These are phyloP conservation scores for Pythium vanterpoolii DNA, from an alignment of 352 stramenopile species.

Conservation along the genomic window DNA sequence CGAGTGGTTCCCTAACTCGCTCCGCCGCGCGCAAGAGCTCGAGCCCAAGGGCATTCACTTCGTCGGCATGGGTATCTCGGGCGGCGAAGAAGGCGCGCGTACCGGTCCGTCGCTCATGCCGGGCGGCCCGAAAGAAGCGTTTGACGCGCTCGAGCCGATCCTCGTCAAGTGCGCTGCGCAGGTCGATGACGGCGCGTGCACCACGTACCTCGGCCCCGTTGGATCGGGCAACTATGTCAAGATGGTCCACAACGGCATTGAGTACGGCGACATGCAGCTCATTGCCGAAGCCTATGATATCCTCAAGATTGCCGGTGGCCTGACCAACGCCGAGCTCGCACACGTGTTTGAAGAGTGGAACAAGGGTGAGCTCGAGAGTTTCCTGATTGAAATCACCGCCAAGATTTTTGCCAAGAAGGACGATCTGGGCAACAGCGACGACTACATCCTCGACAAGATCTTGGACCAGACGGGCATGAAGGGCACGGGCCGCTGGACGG, in stretches of 20 bases:
- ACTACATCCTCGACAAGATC: constrained; percentile 94
- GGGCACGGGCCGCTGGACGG: constrained; percentile 96
- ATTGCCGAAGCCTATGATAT: constrained; percentile 99
- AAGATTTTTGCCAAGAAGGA: constrained; percentile 98
- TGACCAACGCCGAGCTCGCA: constrained; percentile 90
- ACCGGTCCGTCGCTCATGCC: constrained; percentile 99
- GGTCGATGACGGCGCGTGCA: constrained; percentile 94
- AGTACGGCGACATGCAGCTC: constrained; percentile 99
- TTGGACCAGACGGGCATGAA: constrained; percentile 99
- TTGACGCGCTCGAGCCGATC: constrained; percentile 96
- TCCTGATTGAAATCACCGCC: constrained; percentile 99
- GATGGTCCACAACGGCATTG: constrained; percentile 99
- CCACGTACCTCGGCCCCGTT: constrained; percentile 95
- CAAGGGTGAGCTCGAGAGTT: constrained; percentile 94
- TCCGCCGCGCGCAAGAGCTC: constrained; percentile 92
- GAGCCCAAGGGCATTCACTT: constrained; percentile 96
- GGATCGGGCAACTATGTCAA: constrained; percentile 99
- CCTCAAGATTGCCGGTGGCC: constrained; percentile 90
- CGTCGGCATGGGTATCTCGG: constrained; percentile 98
- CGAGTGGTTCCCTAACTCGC: constrained; percentile 98
- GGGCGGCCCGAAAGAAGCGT: constrained; percentile 94
- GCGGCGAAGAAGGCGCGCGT: constrained; percentile 97
- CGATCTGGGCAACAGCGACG: constrained; percentile 80
- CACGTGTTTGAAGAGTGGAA: constrained; percentile 98
- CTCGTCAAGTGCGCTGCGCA: constrained; percentile 96